Conservation (phyloP, 2,329 filamentous ascomycete genomes). For the Exophiala sp. region DNA sequence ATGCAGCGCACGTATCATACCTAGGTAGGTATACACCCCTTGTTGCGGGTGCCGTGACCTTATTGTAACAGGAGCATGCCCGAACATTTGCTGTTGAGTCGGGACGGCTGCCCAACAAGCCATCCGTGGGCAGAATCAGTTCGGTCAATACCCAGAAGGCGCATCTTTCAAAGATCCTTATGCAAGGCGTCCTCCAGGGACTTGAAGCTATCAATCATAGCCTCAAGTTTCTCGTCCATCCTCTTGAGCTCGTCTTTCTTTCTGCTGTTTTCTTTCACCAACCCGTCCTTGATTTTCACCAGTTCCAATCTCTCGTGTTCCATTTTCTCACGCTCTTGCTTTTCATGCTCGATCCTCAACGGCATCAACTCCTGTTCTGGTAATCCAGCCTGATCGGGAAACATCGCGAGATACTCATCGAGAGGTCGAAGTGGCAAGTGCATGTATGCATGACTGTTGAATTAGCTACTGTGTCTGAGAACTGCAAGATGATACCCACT, state of each 20-base stretch:
- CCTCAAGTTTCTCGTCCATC: constrained; percentile 85
- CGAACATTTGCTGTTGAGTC: too few species aligned
- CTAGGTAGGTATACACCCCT: too few species aligned
- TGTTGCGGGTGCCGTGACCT: too few species aligned
- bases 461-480: constrained; percentile 17
- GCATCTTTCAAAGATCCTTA: constrained; percentile 22
- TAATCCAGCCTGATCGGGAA: constrained; percentile 66
- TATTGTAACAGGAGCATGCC: too few species aligned
- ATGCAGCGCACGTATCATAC: too few species aligned
- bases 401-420: constrained; percentile 70
- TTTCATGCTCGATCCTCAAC: constrained; percentile 85
- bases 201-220: constrained; percentile 67
- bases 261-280: constrained; percentile 77
- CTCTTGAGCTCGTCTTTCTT: constrained; percentile 88
- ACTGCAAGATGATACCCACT: constrained; percentile 56
- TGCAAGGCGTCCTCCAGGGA: constrained; percentile 24
- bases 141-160: too few species aligned
- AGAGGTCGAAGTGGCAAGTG: constrained; percentile 76
- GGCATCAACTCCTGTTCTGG: constrained; percentile 80
- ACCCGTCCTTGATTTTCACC: constrained; percentile 63
- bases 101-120: too few species aligned
- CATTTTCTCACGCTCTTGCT: constrained; percentile 72
- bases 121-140: too few species aligned
- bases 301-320: constrained; percentile 78
- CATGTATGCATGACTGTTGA: constrained; percentile 71